Evolutionary conservation across 2,329 filamentous ascomycete species (phyloP).

Genomic region (Hypoxylon sp.): DNA sequence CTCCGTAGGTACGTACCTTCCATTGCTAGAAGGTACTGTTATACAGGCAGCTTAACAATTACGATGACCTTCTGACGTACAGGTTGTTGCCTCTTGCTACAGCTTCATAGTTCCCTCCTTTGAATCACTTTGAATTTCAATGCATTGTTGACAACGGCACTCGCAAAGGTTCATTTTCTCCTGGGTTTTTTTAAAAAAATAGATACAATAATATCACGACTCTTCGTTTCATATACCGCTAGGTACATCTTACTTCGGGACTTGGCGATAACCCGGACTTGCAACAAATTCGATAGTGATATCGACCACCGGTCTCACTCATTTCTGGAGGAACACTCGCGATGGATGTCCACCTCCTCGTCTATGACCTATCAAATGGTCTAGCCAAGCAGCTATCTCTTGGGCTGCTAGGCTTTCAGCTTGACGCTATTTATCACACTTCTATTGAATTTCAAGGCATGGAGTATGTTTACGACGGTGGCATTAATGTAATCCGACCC

Average conservation of each 20-base stretch:
- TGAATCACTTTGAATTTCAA: neutral
- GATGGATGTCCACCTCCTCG: constrained; percentile 83
- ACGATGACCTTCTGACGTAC: constrained; percentile 32
- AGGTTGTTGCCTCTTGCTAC: constrained; percentile 26
- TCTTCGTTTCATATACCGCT: neutral
- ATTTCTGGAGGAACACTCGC: neutral
- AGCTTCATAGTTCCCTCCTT: constrained; percentile 8
- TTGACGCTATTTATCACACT: constrained; percentile 97
- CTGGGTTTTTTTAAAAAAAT: neutral
- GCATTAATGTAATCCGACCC: constrained; percentile 84
- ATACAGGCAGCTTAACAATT: constrained; percentile 10
- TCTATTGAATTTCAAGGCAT: constrained; percentile 86
- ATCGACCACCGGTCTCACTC: neutral
- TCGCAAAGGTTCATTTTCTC: neutral
- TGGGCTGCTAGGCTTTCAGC: constrained; percentile 69
- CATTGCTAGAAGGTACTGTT: constrained; percentile 34
- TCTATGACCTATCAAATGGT: constrained; percentile 82
- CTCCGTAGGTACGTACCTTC: constrained; percentile 1
- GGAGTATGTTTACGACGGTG: constrained; percentile 92
- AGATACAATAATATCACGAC: neutral
- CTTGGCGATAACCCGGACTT: neutral
- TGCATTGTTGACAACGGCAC: neutral
- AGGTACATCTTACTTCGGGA: neutral
- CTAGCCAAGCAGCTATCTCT: constrained; percentile 70
- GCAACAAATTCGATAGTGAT: neutral